Evolutionary conservation across 140 eudicot genomes (phyloP), one percentile per base, ranked within the genome.

Genomic region (Stevia rebaudiana): DNA sequence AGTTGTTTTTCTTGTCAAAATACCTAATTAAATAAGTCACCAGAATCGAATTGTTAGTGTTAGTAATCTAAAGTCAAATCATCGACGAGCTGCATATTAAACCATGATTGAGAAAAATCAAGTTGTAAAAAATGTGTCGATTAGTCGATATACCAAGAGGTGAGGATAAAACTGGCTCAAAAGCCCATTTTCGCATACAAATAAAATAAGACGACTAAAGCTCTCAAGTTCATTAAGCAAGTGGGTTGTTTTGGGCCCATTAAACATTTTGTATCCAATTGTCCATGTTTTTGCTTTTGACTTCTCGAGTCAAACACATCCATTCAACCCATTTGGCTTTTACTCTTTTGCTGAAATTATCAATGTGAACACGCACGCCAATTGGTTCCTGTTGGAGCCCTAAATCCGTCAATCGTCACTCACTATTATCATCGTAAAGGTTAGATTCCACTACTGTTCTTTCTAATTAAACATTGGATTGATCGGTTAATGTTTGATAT

Each of bases 301-400:
- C 78, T 65, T 65, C 15, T 65, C 9, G 41, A 73, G 78, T 73
- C 78, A 73, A 73, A 73, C 67, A 65, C 46, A 55, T 6, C 49
- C 61, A 31, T 57, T 22, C 33, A 50, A 43, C 12, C 58, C 43
- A 43, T 31, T 66, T 11, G 24, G 11, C 54, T 46, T 46, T 46
- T 46, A 7, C 31, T 55, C 65, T 39, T 63, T 44, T 53, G 65
- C 41, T 70, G 75, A 70, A 33, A 60, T 36, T 17, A 70, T 60
- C 69, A 48, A 59, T 70, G 69, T 35, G 61, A 23, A 36, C 40
- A 60, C 61, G 44, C 67, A 44, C 50, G 3, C 50, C 43, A 53
- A 58, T 17, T 58, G 59, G 75, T 59, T 60, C 53, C 75, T 59
- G 68, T 70, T 70, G 21, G 69, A 70, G 61, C 75, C 69, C 75